These are phyloP conservation scores for Nakaseomyces nivariensis DNA, from an alignment of 1,139 yeast species.

Conservation along the genomic window DNA sequence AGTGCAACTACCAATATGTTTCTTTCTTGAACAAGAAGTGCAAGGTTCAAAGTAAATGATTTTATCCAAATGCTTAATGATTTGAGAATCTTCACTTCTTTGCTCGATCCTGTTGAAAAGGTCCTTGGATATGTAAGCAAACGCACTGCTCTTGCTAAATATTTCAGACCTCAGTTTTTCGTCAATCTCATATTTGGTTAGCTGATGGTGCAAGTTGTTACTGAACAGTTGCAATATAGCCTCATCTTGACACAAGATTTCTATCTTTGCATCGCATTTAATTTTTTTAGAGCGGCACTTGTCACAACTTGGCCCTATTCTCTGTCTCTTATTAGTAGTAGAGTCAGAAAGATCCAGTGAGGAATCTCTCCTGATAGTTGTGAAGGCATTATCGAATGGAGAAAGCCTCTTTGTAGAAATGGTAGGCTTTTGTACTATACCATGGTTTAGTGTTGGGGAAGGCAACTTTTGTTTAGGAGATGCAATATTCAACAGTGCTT, in stretches of 20 bases:
- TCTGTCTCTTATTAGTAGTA: conserved; percentile 37
- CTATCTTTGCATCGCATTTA: conserved; percentile 62
- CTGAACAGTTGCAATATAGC: conserved; percentile 8
- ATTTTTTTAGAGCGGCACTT: conserved; percentile 62
- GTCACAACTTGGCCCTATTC: conserved; percentile 72
- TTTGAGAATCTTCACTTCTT: neutral
- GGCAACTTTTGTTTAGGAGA: neutral
- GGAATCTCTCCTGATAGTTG: neutral
- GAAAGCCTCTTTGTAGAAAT: neutral
- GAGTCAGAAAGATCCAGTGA: neutral
- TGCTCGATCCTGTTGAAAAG: neutral
- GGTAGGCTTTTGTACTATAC: neutral
- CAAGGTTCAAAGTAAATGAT: conserved; percentile 25
- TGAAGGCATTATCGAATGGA: neutral
- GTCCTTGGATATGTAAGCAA: conserved; percentile 6
- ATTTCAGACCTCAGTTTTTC: neutral
- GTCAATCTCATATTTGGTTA: neutral
- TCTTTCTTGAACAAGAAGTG: conserved; percentile 16
- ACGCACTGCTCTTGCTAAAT: conserved; percentile 1
- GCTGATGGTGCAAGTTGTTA: conserved; percentile 7
- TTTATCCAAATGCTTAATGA: conserved; percentile 25
- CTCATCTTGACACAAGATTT: conserved; percentile 12
- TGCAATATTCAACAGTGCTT: neutral
- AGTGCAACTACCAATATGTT: conserved; percentile 11
- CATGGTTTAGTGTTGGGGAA: neutral